Evolutionary conservation across 129 eudicot species (phyloP), one percentile per base, ranked within the genome.

Genomic region (Ambrosia artemisiifolia): DNA sequence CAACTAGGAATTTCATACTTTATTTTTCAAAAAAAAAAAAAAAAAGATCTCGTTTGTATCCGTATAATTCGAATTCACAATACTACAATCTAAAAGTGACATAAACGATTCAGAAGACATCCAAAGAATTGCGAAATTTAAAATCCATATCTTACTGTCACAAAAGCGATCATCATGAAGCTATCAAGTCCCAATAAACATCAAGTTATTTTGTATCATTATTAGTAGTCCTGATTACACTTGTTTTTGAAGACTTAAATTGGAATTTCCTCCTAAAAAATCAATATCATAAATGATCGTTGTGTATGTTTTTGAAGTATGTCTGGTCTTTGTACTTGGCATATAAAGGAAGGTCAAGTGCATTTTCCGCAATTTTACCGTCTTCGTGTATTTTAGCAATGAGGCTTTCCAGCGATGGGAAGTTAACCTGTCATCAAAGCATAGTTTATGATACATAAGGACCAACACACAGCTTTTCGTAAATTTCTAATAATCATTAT

Each of bases 331-430:
- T 84, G 83, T 88, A 81, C 78, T 88, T 90, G 12, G 80, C 82
- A 57, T 95, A 95, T 38, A 62, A 20, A 28, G 97, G 97, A 78
- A 95, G 91, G 13, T 84, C 95, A 62, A 95, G 97, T 16, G 96
- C 99, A 36, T 61, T 85, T 79, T 90, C 96, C 3, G 99, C 94
- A 20, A 88, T 65, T 68, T 79, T 73, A 73, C 94, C 53, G 46
- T 95, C 99, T 70, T 95, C 96, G 11, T 86, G 94, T 65, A 95
- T 95, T 83, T 83, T 95, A 46, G 82, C 89, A 40, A 95, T 69
- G 63, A 95, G 83, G 81, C 91, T 82, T 55, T 95, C 99, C 1
- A 90, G 94, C 42, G 99, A 88, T 5, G 96, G 72, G 67, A 95
- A 95, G 70, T 90, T 95, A 16, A 86, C 83, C 99, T 95, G 89